Base-by-base conservation (phyloP, 805 yeast species). In the Saturnispora sekii region DNA sequence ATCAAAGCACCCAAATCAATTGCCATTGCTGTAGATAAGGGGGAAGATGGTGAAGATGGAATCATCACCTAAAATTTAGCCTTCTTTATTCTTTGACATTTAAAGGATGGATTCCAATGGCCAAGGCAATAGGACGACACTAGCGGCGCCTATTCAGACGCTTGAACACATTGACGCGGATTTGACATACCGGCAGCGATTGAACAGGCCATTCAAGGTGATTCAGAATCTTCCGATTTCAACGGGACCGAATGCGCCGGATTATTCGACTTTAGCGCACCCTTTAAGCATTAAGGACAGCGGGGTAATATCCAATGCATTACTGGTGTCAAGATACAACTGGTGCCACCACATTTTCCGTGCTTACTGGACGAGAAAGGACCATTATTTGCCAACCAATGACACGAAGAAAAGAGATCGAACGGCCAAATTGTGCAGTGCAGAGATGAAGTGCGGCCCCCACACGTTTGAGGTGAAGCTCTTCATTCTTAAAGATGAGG, bases 341-440 rank as follows among this genome's bases (percentile, higher is more conserved):
- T 75, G 85, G 84, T 59, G 81, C 49, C 56, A 79, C 62, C 72
- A 73, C 32, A 76, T 87, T 72, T 88, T 90, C 55, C 77, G 76
- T 48, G 68, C 82, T 39, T 86, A 79, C 54, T 90, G 97, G 96
- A 62, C 66, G 2, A 54, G 66, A 46, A 58, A 64, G 45, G 68
- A 65, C 28, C 78, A 47, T 44, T 73, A 79, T 69, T 45, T 76
- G 66, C 59, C 69, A 59, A 59, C 64, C 45, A 59, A 68, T 48
- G 71, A 68, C 45, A 42, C 32, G 15, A 62, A 64, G 35, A 72
- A 65, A 54, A 63, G 94, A 54, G 97, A 90, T 51, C 79, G 79
- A 45, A 88, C 89, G 96, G 81, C 87, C 48, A 88, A 87, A 58
- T 66, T 93, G 46, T 77, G 90, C 53, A 96, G 89, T 53, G 78